These are phyloP conservation scores for Andrographis paniculata DNA, from an alignment of 305 asterid species.

Conservation along the genomic window DNA sequence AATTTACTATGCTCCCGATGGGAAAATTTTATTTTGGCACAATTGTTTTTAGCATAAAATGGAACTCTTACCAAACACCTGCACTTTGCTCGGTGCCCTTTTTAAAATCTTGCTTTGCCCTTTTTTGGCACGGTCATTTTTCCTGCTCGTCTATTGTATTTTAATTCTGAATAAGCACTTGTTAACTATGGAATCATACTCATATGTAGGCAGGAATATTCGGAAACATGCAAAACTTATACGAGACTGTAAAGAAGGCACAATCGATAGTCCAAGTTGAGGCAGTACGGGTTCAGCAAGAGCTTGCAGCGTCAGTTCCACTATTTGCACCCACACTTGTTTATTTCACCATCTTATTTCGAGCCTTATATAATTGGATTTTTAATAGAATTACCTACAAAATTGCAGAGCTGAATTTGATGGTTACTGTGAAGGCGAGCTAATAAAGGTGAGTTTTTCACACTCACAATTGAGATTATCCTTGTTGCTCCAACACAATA, in stretches of 20 bases:
- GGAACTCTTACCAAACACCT: too few relatives aligned
- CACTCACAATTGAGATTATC: too few relatives aligned
- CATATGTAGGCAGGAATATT: constrained; percentile 72
- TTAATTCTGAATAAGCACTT: too few relatives aligned
- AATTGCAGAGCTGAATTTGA: constrained; percentile 88
- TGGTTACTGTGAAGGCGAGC: constrained; percentile 90
- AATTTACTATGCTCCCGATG: neutral
- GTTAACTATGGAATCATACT: constrained; percentile 10
- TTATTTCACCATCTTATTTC: constrained; percentile 3
- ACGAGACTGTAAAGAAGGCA: constrained; percentile 93
- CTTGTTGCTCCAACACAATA: too few relatives aligned
- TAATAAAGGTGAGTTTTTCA: constrained; percentile 73
- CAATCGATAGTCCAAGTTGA: constrained; percentile 99
- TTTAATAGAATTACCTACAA: constrained; percentile 1
- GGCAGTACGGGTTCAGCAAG: constrained; percentile 91
- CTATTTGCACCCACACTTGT: constrained; percentile 10
- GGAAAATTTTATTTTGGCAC: neutral
- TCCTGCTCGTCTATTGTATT: too few relatives aligned
- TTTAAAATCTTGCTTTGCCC: too few relatives aligned
- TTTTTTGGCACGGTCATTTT: too few relatives aligned
- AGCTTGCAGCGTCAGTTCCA: constrained; percentile 69
- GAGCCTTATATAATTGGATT: neutral
- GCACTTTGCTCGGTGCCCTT: too few relatives aligned
- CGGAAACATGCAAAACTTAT: constrained; percentile 95
- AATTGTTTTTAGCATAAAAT: too few relatives aligned